Evolutionary conservation across 352 stramenopile genomes (phyloP).

Genomic region (Chrysophaeum taylorii): DNA sequence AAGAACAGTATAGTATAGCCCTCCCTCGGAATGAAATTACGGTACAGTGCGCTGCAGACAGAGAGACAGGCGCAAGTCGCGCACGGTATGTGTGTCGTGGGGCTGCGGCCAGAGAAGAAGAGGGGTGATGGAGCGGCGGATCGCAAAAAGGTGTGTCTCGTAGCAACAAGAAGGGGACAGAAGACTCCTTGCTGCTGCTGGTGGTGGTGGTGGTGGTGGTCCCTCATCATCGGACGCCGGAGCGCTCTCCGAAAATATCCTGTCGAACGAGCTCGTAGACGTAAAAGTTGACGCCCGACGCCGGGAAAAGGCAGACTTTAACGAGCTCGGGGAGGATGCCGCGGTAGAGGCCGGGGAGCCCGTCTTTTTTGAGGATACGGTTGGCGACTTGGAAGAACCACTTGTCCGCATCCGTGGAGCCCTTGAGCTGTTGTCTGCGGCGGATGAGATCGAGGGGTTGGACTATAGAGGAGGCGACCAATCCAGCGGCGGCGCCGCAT

Average conservation of each 20-base stretch:
- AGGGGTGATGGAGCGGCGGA: too few relatives aligned
- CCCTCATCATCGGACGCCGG: background rate
- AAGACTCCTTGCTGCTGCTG: too few relatives aligned
- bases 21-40: too few relatives aligned
- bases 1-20: too few relatives aligned
- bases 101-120: too few relatives aligned
- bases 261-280: conserved; percentile 14
- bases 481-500: background rate
- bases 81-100: too few relatives aligned
- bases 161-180: too few relatives aligned
- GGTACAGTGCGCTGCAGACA: too few relatives aligned
- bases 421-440: background rate
- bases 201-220: too few relatives aligned
- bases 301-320: conserved; percentile 9
- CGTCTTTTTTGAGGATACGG: background rate
- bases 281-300: conserved; percentile 16
- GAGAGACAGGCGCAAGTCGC: too few relatives aligned
- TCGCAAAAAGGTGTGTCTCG: too few relatives aligned
- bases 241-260: background rate
- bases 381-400: background rate
- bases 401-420: background rate
- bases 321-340: conserved; percentile 1
- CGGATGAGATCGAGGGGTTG: conserved; percentile 6
- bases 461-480: conserved; percentile 2
- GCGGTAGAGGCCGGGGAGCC: background rate